These are phyloP conservation scores for Hyphopichia pseudoburtonii DNA, from an alignment of 1,139 yeast species.

Conservation along the genomic window DNA sequence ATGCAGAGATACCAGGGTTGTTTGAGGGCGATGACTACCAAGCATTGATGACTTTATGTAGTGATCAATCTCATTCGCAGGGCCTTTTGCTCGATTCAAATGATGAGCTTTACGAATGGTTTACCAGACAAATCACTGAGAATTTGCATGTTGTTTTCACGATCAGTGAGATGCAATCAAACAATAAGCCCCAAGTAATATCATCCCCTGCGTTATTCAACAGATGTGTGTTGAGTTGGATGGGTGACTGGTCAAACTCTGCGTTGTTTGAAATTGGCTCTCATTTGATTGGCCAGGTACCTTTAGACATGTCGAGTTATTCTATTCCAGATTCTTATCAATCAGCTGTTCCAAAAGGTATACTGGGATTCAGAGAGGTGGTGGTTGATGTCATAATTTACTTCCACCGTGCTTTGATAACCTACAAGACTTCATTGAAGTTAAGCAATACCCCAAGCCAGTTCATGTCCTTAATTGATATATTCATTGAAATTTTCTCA, in stretches of 20 bases:
- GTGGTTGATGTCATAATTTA: constrained; percentile 48
- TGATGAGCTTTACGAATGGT: constrained; percentile 79
- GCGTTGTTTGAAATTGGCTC: constrained; percentile 54
- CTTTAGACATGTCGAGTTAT: constrained; percentile 52
- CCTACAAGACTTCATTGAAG: constrained; percentile 10
- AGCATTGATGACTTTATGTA: constrained; percentile 54
- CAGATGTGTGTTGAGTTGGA: constrained; percentile 86
- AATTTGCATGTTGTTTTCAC: constrained; percentile 86
- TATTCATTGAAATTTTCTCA: constrained; percentile 46
- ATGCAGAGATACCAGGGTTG: constrained; percentile 89
- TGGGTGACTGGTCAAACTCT: constrained; percentile 74
- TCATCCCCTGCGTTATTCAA: constrained; percentile 91
- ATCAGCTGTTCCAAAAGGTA: constrained; percentile 14
- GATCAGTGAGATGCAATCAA: constrained; percentile 54
- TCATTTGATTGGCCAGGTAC: constrained; percentile 42
- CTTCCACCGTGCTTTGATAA: constrained; percentile 37
- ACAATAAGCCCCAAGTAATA: constrained; percentile 41
- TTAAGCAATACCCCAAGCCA: constrained; percentile 40
- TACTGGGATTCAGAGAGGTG: constrained; percentile 38
- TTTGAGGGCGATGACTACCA: constrained; percentile 75
- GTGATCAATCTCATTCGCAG: constrained; percentile 56
- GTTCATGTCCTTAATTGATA: constrained; percentile 52
- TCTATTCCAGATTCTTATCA: constrained; percentile 25
- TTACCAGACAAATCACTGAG: constrained; percentile 61
- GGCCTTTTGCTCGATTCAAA: constrained; percentile 66